Base-by-base conservation (phyloP, 176 grass and related monocot genomes). In the Aechmea fasciata region DNA sequence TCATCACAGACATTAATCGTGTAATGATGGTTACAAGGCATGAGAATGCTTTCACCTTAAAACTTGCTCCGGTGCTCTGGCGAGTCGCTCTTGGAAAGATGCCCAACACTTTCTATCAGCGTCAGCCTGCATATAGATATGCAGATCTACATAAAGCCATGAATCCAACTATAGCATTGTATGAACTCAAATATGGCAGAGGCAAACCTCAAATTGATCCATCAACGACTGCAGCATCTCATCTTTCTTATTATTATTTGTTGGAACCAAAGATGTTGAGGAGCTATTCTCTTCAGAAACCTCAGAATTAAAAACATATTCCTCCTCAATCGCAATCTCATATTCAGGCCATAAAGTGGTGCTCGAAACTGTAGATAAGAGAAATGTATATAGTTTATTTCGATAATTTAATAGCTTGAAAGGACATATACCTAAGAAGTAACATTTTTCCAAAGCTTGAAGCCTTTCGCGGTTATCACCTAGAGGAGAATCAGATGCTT, bases 131-230 rank as follows among this genome's bases (percentile, higher is more conserved):
- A 83, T 11, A 75, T 49, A 78, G 51, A 64, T 76, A 69, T n/a
- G 28, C 51, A 77, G 64, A 74, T 70, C 48, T 66, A 83, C 73
- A 57, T 5, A 65, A 28, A 55, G n/a, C 67, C 14, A 69, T 33
- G n/a, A 7, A 68, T 63, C 66, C 2, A 64, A 20, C 64, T 65
- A 23, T 71, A 70, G 68, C 70, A 11, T 19, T 13, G 11, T 2
- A 73, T 51, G 11, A 63, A 7, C 25, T 18, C 17, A 55, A 75
- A 48, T 4, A 15, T 9, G 22, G 47, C 19, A 2, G 49, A 52
- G 61, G 33, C n/a, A 73, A 81, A 99, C 94, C 94, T 99, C 89
- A 77, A 99, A 93, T 25, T 99, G 85, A 64, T 90, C 89, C 89
- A 87, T 90, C 73, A 88, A 81, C 11, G 82, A 79, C 52, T 85